These are phyloP conservation scores for Trichoderma orchidacearum DNA, from an alignment of 495 filamentous ascomycete genomes.

Conservation along the genomic window DNA sequence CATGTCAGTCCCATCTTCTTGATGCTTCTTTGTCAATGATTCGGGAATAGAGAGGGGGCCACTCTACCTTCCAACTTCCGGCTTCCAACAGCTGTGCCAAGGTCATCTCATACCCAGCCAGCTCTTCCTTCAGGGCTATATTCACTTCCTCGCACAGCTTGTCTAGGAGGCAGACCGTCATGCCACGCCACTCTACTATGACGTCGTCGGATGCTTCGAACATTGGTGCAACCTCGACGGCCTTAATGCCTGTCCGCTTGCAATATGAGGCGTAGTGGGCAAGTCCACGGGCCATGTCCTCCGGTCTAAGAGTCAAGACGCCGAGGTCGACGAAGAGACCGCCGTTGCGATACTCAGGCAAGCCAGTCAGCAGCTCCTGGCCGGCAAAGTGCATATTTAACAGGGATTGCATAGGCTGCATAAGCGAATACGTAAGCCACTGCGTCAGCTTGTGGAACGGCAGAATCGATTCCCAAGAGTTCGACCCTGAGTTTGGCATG, in stretches of 20 bases:
- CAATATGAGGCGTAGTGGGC: conserved; percentile 60
- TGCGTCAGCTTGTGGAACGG: conserved; percentile 91
- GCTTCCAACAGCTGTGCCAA: conserved; percentile 76
- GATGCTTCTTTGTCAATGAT: no score
- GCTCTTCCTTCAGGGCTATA: conserved; percentile 30
- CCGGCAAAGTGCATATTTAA: conserved; percentile 67
- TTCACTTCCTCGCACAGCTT: conserved; percentile 63
- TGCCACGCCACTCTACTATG: conserved; percentile 76
- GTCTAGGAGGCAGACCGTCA: conserved; percentile 77
- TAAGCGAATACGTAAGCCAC: conserved; percentile 80
- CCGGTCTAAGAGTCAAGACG: conserved; percentile 58
- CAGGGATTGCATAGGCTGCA: conserved; percentile 73
- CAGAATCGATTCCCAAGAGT: conserved; percentile 79
- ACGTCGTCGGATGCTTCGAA: conserved; percentile 73
- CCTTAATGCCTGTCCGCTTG: conserved; percentile 58
- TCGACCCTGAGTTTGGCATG: conserved; percentile 56
- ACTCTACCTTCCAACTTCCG: conserved; percentile 96
- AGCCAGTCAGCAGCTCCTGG: conserved; percentile 62
- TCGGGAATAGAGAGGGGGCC: no score
- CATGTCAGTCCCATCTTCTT: conserved; percentile 14
- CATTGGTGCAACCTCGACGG: conserved; percentile 56
- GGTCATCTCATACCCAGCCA: conserved; percentile 43
- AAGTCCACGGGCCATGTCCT: conserved; percentile 52
- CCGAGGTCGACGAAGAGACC: conserved; percentile 75
- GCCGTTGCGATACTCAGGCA: conserved; percentile 83